A percentile compares a stretch with the other conserved stretches of the same genome.
phyloP scores from a whole-genome alignment of 352 stramenopile genomes.

The Plasmopara muralis region DNA sequence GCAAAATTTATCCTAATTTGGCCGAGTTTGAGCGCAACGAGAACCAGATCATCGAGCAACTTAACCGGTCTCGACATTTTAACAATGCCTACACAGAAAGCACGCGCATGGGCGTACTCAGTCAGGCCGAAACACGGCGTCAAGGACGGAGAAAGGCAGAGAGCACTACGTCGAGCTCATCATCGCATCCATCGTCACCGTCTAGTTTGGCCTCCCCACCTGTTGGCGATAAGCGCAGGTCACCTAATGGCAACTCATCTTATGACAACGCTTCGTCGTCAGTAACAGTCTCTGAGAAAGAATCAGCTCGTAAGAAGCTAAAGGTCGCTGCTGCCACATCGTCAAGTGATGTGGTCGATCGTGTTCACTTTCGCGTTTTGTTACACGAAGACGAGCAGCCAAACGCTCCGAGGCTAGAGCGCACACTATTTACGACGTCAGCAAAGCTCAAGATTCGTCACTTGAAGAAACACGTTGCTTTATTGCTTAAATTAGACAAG shows the following conservation, averaged over 20 bases:
- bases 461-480: constrained; percentile 61
- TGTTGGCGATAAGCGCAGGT: constrained; percentile 29
- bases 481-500: constrained; percentile 40
- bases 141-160: constrained; percentile 29
- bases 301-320: constrained; percentile 28
- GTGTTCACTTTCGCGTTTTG: constrained; percentile 56
- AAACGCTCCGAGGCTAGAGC: constrained; percentile 30
- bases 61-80: constrained; percentile 75
- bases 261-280: constrained; percentile 10
- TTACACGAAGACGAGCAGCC: constrained; percentile 46
- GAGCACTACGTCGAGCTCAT: constrained; percentile 7
- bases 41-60: constrained; percentile 70
- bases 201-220: constrained; percentile 18
- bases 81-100: constrained; percentile 78
- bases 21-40: constrained; percentile 73
- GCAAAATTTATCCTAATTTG: constrained; percentile 81
- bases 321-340: constrained; percentile 6
- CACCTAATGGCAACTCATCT: constrained; percentile 5
- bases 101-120: constrained; percentile 60
- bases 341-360: constrained; percentile 11
- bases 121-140: constrained; percentile 56
- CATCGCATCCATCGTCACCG: constrained; percentile 25
- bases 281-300: constrained; percentile 13
- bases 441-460: constrained; percentile 63
- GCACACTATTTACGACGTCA: constrained; percentile 54